Evolutionary conservation across 768 basidiomycete species (phyloP).

Genomic region (Kwoniella dejecticola): DNA sequence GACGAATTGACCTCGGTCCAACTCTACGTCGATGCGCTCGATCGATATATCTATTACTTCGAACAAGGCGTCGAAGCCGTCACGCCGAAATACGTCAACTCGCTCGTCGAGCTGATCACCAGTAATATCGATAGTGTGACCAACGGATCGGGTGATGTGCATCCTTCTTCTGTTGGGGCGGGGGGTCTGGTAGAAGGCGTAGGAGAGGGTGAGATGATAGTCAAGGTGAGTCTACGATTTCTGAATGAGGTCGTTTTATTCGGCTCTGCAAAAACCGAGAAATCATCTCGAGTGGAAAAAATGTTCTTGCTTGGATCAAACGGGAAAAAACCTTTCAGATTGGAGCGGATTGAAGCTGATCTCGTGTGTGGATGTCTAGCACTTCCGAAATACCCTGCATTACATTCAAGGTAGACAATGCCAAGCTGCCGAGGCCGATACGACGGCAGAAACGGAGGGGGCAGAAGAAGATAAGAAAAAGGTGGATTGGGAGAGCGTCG

Average conservation of each 20-base stretch:
- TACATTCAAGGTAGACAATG: slow-evolving; percentile 78
- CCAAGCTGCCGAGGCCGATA: slow-evolving; percentile 32
- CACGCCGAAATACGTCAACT: slow-evolving; percentile 94
- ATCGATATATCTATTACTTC: slow-evolving; percentile 93
- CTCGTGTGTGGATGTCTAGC: no score
- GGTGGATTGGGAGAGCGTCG: slow-evolving; percentile 79
- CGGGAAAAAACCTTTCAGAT: no score
- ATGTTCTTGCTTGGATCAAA: no score
- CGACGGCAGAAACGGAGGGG: slow-evolving; percentile 5
- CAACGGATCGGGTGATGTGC: slow-evolving; percentile 69
- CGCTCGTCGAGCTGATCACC: slow-evolving; percentile 91
- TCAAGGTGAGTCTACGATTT: slow-evolving; percentile 38
- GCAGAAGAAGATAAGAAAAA: slow-evolving; percentile 48
- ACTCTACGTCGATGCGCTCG: slow-evolving; percentile 92
- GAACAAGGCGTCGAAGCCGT: slow-evolving; percentile 91
- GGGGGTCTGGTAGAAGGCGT: slow-evolving; percentile 90
- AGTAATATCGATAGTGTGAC: slow-evolving; percentile 85
- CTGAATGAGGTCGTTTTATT: no score
- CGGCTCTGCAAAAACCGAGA: no score
- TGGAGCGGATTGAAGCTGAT: no score
- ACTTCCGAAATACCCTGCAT: slow-evolving; percentile 85
- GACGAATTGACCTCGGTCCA: slow-evolving; percentile 97
- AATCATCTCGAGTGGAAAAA: no score
- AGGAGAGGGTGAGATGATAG: slow-evolving; percentile 88
- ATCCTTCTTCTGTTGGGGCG: slow-evolving; percentile 59